Base-by-base conservation (phyloP, 805 yeast species). In the Kodamaea restingae region DNA sequence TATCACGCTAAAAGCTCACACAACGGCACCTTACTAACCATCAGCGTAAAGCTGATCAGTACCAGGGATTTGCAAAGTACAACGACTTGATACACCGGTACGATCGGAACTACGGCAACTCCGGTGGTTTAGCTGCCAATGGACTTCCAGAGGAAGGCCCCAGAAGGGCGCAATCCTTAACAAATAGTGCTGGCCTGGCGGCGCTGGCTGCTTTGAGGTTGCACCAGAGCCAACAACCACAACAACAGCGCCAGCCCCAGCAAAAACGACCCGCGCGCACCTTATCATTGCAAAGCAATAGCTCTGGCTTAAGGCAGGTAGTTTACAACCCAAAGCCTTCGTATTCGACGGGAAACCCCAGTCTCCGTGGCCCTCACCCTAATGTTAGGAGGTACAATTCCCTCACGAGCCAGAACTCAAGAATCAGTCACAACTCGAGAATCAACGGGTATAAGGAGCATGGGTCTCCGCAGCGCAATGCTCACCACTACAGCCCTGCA, bases 201-300 rank as follows among this genome's bases (percentile, higher is more conserved):
- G 73, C 72, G 0, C 43, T 55, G 35, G 71, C 71, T 1, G 72
- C 72, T 1, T 48, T 67, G 12, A 55, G 64, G 39, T 50, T 56
- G 43, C 71, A 65, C 47, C 54, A 49, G 27, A 17, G n/a, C n/a
- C 42, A 31, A 18, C 42, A 41, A 8, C 37, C 25, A 11, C 47
- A 29, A 12, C 26, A 15, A 3, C 41, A 34, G 20, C 28, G 43
- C 11, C 17, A 11, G 39, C 34, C n/a, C 15, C 44, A 14, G 7
- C 38, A 35, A 14, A 38, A 20, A n/a, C 30, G 32, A 29, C 36
- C 18, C 18, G 30, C 21, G 43, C 18, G 32, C 18, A 31, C 37
- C n/a, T 12, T 10, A 21, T 26, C 31, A 6, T 39, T 37, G 26
- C 33, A 36, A 32, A 15, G 37, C 37, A 10, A 14, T 6, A 15